Conservation (phyloP, 2,329 filamentous ascomycete species). For the Pseudocercospora pini-densiflorae region DNA sequence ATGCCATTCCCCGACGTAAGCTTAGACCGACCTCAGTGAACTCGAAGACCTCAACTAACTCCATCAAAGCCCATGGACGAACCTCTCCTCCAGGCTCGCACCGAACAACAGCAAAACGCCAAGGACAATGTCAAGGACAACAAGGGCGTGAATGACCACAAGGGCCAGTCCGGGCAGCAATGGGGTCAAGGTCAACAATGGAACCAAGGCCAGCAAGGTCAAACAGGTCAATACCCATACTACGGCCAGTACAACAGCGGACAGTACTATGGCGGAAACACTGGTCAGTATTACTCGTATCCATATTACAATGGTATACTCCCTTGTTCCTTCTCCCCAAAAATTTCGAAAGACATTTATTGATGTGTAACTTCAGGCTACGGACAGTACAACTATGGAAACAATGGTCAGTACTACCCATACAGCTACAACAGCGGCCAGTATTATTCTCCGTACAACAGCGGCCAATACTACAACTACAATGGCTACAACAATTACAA, state of each 20-base stretch:
- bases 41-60: not conserved
- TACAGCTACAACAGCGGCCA: not conserved
- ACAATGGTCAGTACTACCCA: slow-evolving; percentile 1
- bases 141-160: not conserved
- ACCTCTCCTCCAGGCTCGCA: not conserved
- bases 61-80: not conserved
- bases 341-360: not conserved
- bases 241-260: not conserved
- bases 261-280: not conserved
- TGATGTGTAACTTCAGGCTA: not conserved
- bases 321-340: not conserved
- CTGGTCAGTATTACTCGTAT: not conserved
- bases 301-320: not conserved
- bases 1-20: not conserved
- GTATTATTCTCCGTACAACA: not conserved
- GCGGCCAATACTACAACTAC: not conserved
- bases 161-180: not conserved
- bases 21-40: not conserved
- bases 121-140: not conserved
- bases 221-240: not conserved
- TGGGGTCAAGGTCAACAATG: not conserved
- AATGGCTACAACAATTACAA: not conserved
- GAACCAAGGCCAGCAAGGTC: not conserved
- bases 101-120: not conserved
- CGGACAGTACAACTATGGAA: not conserved